These are phyloP conservation scores for Dianthus caryophyllus DNA, from an alignment of 148 eudicot species.

Conservation along the genomic window DNA sequence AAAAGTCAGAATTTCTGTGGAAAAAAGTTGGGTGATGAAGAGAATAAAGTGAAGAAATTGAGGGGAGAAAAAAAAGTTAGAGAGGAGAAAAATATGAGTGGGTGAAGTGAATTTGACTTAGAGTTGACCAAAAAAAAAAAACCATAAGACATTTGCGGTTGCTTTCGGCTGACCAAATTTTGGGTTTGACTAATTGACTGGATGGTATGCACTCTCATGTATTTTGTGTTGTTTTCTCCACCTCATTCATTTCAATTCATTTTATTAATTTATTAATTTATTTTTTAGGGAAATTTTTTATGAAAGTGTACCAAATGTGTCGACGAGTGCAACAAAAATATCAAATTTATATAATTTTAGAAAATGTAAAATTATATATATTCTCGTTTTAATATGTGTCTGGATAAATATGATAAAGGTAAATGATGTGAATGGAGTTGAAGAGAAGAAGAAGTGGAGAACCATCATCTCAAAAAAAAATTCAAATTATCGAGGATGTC, in stretches of 20 bases:
- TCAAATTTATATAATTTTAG: no score
- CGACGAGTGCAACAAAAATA: no score
- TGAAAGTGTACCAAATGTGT: no score
- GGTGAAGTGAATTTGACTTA: conserved; percentile 26
- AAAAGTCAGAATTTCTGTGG: neutral
- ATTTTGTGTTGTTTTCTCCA: neutral
- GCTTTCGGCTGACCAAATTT: conserved; percentile 27
- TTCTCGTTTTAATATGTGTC: no score
- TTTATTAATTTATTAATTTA: no score
- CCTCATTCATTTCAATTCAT: neutral
- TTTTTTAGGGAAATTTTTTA: no score
- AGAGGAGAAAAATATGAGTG: neutral
- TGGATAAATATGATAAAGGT: no score
- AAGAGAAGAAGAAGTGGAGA: no score
- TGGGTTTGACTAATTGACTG: conserved; percentile 2
- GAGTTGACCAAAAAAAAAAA: conserved; percentile 3
- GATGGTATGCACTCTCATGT: neutral
- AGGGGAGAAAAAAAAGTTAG: neutral
- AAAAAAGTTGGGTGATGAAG: neutral
- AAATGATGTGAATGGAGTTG: no score
- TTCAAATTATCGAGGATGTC: no score
- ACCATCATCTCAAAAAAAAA: no score
- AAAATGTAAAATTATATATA: no score
- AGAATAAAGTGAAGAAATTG: neutral
- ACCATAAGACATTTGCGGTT: conserved; percentile 8